Conservation (phyloP, 1,284 basidiomycete species). For the Ustilago lituana region DNA sequence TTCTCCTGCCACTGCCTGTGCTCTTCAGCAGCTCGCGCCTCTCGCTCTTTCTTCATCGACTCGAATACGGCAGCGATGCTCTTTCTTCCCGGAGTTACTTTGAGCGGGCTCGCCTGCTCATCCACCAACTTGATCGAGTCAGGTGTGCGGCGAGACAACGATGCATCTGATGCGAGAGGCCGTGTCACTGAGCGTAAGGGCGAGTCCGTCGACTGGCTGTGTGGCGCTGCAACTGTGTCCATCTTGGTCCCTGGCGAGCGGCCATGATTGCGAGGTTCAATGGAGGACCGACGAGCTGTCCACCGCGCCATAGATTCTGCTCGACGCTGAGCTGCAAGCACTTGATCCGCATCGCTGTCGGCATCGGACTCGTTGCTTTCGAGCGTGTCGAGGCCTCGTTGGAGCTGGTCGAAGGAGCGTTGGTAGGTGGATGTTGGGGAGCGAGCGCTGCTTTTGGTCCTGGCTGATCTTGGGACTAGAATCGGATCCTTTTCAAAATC, state of each 20-base stretch:
- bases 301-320: slow-evolving; percentile 40
- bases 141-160: slow-evolving; percentile 4
- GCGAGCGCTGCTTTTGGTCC: background rate
- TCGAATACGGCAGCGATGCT: slow-evolving; percentile 51
- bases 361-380: slow-evolving; percentile 25
- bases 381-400: slow-evolving; percentile 25
- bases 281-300: slow-evolving; percentile 27
- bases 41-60: slow-evolving; percentile 45
- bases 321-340: slow-evolving; percentile 13
- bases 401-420: slow-evolving; percentile 33
- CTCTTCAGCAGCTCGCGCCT: slow-evolving; percentile 31
- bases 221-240: background rate
- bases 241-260: slow-evolving; percentile 1
- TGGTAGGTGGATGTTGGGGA: slow-evolving; percentile 22
- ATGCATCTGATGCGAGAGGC: slow-evolving; percentile 11
- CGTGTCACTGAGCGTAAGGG: slow-evolving; percentile 4
- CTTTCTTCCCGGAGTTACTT: slow-evolving; percentile 25
- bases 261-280: background rate
- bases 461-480: slow-evolving; percentile 17
- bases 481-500: slow-evolving; percentile 38
- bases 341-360: slow-evolving; percentile 30
- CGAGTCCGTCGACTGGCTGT: background rate
- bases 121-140: background rate
- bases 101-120: slow-evolving; percentile 9
- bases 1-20: slow-evolving; percentile 40